Base-by-base conservation (phyloP, 352 stramenopile genomes). In the Pythium periplocum region DNA sequence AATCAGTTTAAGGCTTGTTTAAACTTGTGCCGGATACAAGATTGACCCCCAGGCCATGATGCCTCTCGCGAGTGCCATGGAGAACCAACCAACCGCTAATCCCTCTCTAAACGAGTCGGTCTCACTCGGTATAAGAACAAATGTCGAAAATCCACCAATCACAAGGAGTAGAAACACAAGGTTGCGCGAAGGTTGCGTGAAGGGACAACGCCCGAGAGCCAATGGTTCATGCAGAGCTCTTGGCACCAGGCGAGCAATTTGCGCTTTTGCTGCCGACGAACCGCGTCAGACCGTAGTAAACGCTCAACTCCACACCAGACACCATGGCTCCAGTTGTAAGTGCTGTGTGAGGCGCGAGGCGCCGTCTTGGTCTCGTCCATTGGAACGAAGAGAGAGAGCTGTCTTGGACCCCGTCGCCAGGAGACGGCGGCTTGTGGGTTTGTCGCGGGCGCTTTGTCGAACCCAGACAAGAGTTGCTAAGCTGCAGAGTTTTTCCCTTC, bases 1-100 rank as follows among this genome's bases (percentile, higher is more conserved):
- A 93, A 95, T 95, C 84, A 90, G 63, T 93, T 95, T 93, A 93
- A 95, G 83, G 84, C 78, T 81, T 83, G 68, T 87, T 86, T 71
- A 70, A 51, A 78, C 69, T 82, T 78, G 17, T 70, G 86, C 84
- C 84, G 84, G 84, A 95, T 89, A 93, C 84, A 95, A 95, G 84
- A 93, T 90, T 69, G 40, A 43, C 46, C 34, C 30, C 49, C 33
- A 32, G 17, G 44, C 36, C 47, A 52, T 51, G 50, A 41, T 55
- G 60, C 55, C 49, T 34, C 45, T 62, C 66, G 54, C 52, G 38
- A 30, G 11, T 33, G 42, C 39, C 61, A 48, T 49, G 52, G 57
- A 71, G 54, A 67, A 71, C 62, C 62, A 69, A 69, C 62, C 62
- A 67, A 71, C 65, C 66, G 55, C 62, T 59, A 68, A 52, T 42